These are phyloP conservation scores for Boletus patriciae DNA, from an alignment of 768 basidiomycete genomes.

Conservation along the genomic window DNA sequence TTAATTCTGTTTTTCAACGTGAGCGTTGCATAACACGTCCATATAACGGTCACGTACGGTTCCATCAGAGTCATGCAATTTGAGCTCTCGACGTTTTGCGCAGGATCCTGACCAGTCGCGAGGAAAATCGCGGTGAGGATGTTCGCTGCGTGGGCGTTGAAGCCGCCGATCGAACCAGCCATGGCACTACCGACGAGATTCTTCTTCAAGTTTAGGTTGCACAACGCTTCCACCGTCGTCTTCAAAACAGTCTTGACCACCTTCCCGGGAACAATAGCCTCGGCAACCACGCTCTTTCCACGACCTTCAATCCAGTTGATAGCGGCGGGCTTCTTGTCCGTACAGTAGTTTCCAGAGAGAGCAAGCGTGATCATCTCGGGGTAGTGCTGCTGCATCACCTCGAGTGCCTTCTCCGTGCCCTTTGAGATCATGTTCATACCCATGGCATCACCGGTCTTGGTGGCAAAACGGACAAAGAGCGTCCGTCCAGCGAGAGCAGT, in stretches of 20 bases:
- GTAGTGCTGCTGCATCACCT: constrained; percentile 71
- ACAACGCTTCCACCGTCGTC: constrained; percentile 88
- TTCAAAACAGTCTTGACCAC: constrained; percentile 90
- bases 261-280: constrained; percentile 88
- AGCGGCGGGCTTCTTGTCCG: constrained; percentile 99
- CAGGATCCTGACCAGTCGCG: constrained; percentile 97
- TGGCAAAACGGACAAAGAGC: constrained; percentile 90
- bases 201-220: constrained; percentile 95
- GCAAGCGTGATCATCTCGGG: constrained; percentile 91
- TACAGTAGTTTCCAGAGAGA: constrained; percentile 97
- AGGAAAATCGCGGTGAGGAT: constrained; percentile 94
- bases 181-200: constrained; percentile 96
- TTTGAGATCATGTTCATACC: constrained; percentile 99
- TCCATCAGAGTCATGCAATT: constrained; percentile 99
- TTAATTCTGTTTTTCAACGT: constrained; percentile 59
- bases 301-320: constrained; percentile 99
- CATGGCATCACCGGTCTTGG: constrained; percentile 97
- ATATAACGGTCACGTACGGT: constrained; percentile 55
- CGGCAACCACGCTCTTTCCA: constrained; percentile 96
- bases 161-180: constrained; percentile 97
- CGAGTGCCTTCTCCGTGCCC: constrained; percentile 93
- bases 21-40: constrained; percentile 2
- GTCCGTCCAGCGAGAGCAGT: constrained; percentile 91
- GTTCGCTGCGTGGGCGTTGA: constrained; percentile 98
- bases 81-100: constrained; percentile 98